phyloP scores from a whole-genome alignment of 1,284 basidiomycete species.

The Heterobasidion annosum region DNA sequence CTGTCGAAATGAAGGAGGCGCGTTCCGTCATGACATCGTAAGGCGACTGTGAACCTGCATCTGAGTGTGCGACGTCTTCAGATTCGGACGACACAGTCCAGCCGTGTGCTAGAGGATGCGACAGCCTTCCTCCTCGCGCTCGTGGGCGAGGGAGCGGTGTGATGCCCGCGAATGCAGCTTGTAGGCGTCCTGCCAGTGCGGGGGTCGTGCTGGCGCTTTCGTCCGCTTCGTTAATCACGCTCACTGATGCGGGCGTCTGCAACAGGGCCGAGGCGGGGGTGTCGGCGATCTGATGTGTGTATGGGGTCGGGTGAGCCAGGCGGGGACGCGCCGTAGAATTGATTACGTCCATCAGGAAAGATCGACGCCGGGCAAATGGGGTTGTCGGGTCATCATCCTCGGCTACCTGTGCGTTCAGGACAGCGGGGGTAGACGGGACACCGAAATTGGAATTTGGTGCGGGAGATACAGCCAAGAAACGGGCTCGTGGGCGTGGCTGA shows the following conservation, averaged over 20 bases:
- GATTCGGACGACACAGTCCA: constrained; percentile 23
- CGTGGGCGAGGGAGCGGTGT: constrained; percentile 42
- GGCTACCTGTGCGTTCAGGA: constrained; percentile 11
- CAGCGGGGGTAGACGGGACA: constrained; percentile 14
- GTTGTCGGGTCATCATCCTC: constrained; percentile 35
- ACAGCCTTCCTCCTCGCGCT: constrained; percentile 24
- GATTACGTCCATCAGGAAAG: constrained; percentile 71
- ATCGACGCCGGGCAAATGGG: constrained; percentile 58
- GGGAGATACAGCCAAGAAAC: constrained; percentile 38
- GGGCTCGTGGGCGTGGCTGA: constrained; percentile 46
- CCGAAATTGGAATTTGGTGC: constrained; percentile 12
- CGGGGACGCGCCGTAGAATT: constrained; percentile 70
- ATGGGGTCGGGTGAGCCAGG: constrained; percentile 55
- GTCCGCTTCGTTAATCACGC: neutral
- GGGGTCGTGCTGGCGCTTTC: constrained; percentile 1
- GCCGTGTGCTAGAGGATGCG: constrained; percentile 53
- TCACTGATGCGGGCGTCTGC: neutral
- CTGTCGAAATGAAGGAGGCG: constrained; percentile 65
- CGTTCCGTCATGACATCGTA: constrained; percentile 27
- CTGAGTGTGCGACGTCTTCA: constrained; percentile 13
- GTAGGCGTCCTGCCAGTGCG: constrained; percentile 22
- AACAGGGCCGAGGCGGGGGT: neutral
- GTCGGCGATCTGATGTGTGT: constrained; percentile 31
- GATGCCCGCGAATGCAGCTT: constrained; percentile 48
- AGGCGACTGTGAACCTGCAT: constrained; percentile 11